Percentiles rank a stretch among this genome's conserved stretches.
These are phyloP conservation scores for Elsinoe necatrix DNA, from an alignment of 2,329 filamentous ascomycete species.

Conservation along the genomic window DNA sequence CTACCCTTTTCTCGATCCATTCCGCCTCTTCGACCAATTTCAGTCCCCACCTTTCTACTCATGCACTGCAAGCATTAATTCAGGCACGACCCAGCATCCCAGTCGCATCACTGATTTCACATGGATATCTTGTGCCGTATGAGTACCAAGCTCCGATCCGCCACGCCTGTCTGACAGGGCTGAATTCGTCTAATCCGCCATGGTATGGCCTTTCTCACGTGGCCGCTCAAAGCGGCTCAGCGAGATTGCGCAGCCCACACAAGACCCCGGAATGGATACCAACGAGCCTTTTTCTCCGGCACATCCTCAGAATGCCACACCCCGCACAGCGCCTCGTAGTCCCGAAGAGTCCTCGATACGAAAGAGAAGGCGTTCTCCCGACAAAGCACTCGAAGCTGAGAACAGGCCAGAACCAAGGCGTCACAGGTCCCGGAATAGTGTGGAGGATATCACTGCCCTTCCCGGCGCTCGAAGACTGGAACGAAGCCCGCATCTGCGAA, in stretches of 20 bases:
- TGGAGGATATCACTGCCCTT: conserved; percentile 39
- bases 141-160: conserved; percentile 7
- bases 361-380: conserved; percentile 12
- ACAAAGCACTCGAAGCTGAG: conserved; percentile 7
- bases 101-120: conserved; percentile 14
- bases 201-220: conserved; percentile 17
- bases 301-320: conserved; percentile 13
- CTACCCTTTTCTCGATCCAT: conserved; percentile 5
- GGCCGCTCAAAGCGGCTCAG: conserved; percentile 14
- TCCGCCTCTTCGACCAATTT: not conserved
- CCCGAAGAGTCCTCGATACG: conserved; percentile 15
- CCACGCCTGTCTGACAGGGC: conserved; percentile 10
- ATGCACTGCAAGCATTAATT: not conserved
- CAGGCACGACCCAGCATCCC: not conserved
- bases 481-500: conserved; percentile 42
- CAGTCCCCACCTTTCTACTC: not conserved
- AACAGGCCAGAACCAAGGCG: conserved; percentile 8
- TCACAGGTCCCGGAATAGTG: conserved; percentile 25
- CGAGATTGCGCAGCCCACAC: conserved; percentile 1
- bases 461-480: conserved; percentile 34
- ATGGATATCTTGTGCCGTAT: conserved; percentile 9
- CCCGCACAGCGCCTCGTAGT: conserved; percentile 1
- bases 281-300: conserved; percentile 6
- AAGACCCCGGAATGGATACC: conserved; percentile 13
- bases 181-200: conserved; percentile 1